Evolutionary conservation across 805 yeast genomes (phyloP).

Genomic region (Yueomyces sinensis): DNA sequence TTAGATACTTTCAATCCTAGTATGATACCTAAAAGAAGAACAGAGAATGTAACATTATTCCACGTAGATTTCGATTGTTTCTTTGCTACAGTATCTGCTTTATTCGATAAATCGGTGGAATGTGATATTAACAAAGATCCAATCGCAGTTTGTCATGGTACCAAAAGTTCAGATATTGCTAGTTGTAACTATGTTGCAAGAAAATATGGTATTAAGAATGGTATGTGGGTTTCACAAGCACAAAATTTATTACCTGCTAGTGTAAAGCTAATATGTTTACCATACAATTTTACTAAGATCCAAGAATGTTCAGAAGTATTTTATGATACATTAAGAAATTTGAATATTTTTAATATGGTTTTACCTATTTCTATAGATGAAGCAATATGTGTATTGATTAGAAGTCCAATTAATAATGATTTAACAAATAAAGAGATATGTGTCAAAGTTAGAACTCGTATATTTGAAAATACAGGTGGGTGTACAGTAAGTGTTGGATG

Average conservation of each 20-base stretch:
- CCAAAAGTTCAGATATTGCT: slow-evolving; percentile 57
- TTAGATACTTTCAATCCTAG: slow-evolving; percentile 12
- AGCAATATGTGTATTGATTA: slow-evolving; percentile 36
- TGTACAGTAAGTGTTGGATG: slow-evolving; percentile 74
- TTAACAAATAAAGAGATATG: slow-evolving; percentile 10
- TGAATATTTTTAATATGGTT: slow-evolving; percentile 29
- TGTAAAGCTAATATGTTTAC: slow-evolving; percentile 38
- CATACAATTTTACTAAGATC: slow-evolving; percentile 64
- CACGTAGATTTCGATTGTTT: slow-evolving; percentile 93
- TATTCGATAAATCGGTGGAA: slow-evolving; percentile 35
- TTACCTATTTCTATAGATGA: slow-evolving; percentile 89
- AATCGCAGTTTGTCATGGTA: slow-evolving; percentile 48
- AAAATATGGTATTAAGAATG: slow-evolving; percentile 63
- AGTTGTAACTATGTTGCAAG: slow-evolving; percentile 88
- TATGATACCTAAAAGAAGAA: slow-evolving; percentile 3
- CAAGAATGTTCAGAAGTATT: slow-evolving; percentile 51
- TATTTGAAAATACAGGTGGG: slow-evolving; percentile 31
- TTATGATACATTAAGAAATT: slow-evolving; percentile 38
- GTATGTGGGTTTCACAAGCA: slow-evolving; percentile 80
- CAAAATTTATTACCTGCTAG: slow-evolving; percentile 43
- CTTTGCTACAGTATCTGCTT: slow-evolving; percentile 75
- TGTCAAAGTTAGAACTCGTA: slow-evolving; percentile 25
- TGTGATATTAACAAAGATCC: slow-evolving; percentile 33
- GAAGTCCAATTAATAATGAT: neutral
- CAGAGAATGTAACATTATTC: slow-evolving; percentile 29